Conservation (phyloP, 805 yeast species). For the Zygotorulaspora chibaensis region DNA sequence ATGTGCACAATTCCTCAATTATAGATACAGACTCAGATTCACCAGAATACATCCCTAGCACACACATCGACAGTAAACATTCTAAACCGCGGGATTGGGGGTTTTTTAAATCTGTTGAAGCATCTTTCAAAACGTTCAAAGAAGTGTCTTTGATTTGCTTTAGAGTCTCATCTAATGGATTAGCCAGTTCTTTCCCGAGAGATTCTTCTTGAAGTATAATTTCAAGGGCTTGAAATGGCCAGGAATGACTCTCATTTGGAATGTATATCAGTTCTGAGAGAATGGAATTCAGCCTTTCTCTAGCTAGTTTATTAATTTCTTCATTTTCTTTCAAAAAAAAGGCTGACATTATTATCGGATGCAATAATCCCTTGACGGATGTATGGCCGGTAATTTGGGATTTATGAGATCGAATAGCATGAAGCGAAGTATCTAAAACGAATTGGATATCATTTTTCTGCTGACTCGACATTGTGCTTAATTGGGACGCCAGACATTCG, state of each 20-base stretch:
- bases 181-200: conserved; percentile 27
- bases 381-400: conserved; percentile 21
- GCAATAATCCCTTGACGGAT: conserved; percentile 33
- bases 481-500: conserved; percentile 10
- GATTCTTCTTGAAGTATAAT: conserved; percentile 32
- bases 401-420: conserved; percentile 47
- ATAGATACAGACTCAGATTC: conserved; percentile 71
- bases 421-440: conserved; percentile 55
- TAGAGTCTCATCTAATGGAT: conserved; percentile 58
- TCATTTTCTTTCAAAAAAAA: conserved; percentile 29
- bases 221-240: conserved; percentile 56
- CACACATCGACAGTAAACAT: conserved; percentile 66
- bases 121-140: conserved; percentile 43
- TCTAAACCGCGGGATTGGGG: conserved; percentile 62
- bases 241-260: conserved; percentile 34
- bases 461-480: conserved; percentile 1
- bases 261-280: conserved; percentile 52
- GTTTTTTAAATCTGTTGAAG: conserved; percentile 28
- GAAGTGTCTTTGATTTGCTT: conserved; percentile 45
- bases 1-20: conserved; percentile 57
- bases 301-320: conserved; percentile 36
- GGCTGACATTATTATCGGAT: conserved; percentile 30
- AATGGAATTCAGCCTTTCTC: conserved; percentile 64
- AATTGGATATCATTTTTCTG: conserved; percentile 39
- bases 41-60: conserved; percentile 73